Base-by-base conservation (phyloP, 495 filamentous ascomycete genomes). In the Astrocystis sublimbata region DNA sequence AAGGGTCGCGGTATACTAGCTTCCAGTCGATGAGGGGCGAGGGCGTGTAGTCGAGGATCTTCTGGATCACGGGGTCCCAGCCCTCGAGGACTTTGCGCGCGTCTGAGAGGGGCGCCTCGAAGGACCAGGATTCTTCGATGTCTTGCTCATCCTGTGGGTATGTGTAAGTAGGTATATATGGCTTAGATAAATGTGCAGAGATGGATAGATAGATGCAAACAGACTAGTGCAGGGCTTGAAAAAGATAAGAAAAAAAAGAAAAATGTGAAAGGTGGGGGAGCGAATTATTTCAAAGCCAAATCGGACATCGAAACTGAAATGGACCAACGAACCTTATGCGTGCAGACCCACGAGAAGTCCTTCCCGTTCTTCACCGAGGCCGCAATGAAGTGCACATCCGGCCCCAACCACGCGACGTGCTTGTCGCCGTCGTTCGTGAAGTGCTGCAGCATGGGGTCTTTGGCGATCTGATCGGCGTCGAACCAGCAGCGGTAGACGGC, bases 291-390 rank as follows among this genome's bases (percentile, higher is more conserved):
- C n/a, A n/a, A n/a, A n/a, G n/a, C n/a, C n/a, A n/a, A n/a, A n/a
- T n/a, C n/a, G n/a, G n/a, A n/a, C n/a, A n/a, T n/a, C n/a, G n/a
- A n/a, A n/a, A n/a, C n/a, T 17, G 21, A 24, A 46, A 15, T 36
- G 13, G 33, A 13, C 33, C 13, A n/a, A 60, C 57, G 8, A 38
- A 78, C 78, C 46, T 80, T 81, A 65, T 89, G 87, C 8, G 88
- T 90, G 35, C 88, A 82, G 15, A 89, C 88, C 88, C 87, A 90
- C 62, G 85, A 87, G 43, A 89, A 85, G 62, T 89, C 87, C 23
- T 76, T 76, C 1, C 86, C 86, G 53, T 80, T 78, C 73, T 88
- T 87, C 68, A 87, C 80, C 8, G 79, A 83, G 8, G 79, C 82
- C 35, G 84, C 84, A 49, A 89, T 77, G 70, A 88, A 86, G 71